Conservation (phyloP, 2,329 filamentous ascomycete genomes). For the Fusarium ramigenum region DNA sequence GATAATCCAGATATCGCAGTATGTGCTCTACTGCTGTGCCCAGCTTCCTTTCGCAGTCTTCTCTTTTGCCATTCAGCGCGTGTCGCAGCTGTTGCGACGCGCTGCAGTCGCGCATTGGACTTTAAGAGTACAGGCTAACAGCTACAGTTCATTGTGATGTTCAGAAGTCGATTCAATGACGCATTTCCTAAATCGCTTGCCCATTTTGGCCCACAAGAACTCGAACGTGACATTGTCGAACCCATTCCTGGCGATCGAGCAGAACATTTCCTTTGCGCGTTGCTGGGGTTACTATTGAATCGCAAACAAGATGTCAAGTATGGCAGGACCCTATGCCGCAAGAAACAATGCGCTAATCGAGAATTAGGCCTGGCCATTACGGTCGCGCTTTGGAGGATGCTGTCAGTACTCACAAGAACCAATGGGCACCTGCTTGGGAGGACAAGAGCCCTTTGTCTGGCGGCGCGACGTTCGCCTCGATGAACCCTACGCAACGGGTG, state of each 20-base stretch:
- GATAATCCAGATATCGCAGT: constrained; percentile 94
- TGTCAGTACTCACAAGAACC: constrained; percentile 80
- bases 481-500: constrained; percentile 86
- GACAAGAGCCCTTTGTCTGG: constrained; percentile 84
- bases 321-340: constrained; percentile 48
- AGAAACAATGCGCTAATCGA: constrained; percentile 26
- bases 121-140: constrained; percentile 48
- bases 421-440: constrained; percentile 90
- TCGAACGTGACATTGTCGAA: constrained; percentile 87
- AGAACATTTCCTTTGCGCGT: constrained; percentile 87
- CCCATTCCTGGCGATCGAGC: constrained; percentile 82
- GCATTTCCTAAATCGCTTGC: constrained; percentile 87
- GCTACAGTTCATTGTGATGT: constrained; percentile 94
- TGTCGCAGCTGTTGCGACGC: constrained; percentile 56
- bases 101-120: constrained; percentile 60
- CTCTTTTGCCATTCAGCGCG: constrained; percentile 47
- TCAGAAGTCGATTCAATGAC: constrained; percentile 90
- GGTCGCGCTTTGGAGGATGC: constrained; percentile 94
- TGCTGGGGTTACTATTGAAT: constrained; percentile 89
- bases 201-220: constrained; percentile 93
- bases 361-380: constrained; percentile 86
- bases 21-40: constrained; percentile 56
- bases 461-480: constrained; percentile 80
- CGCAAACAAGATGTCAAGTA: constrained; percentile 99
- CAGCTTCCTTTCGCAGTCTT: constrained; percentile 27